Evolutionary conservation across 306 rosid genomes (phyloP).

Genomic region (Dicorynia guianensis): DNA sequence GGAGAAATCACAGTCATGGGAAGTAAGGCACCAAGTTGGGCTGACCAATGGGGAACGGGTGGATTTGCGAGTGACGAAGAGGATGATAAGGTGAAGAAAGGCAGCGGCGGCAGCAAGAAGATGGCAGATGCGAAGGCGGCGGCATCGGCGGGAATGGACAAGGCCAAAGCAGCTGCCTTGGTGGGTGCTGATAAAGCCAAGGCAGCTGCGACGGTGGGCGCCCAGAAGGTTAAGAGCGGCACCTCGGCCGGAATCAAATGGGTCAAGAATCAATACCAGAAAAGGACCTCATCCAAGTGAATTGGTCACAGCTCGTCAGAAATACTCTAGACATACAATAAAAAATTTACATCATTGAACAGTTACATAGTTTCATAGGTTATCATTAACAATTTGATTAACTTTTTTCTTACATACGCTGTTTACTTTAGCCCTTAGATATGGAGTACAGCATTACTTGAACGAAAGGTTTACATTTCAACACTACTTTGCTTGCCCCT

Average conservation of each 20-base stretch:
- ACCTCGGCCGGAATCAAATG: background rate
- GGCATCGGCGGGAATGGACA: conserved; percentile 61
- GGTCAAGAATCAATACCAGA: too few relatives aligned
- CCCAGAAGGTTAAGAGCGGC: conserved; percentile 48
- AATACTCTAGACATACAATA: too few relatives aligned
- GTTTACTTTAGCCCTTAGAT: too few relatives aligned
- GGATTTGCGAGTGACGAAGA: conserved; percentile 48
- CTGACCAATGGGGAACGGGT: conserved; percentile 74
- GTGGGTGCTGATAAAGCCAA: conserved; percentile 57
- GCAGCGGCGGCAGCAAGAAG: conserved; percentile 57
- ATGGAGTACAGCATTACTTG: too few relatives aligned
- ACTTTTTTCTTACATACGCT: too few relatives aligned
- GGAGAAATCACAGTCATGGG: conserved; percentile 48
- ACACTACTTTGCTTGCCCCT: too few relatives aligned
- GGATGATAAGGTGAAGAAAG: conserved; percentile 45
- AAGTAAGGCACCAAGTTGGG: conserved; percentile 83
- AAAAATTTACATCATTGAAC: too few relatives aligned
- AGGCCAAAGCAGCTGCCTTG: conserved; percentile 61
- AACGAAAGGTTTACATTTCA: too few relatives aligned
- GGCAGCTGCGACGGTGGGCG: conserved; percentile 46
- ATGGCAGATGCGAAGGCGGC: conserved; percentile 56
- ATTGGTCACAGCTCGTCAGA: too few relatives aligned
- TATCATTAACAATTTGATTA: too few relatives aligned
- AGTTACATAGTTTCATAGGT: too few relatives aligned
- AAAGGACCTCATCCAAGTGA: too few relatives aligned